Evolutionary conservation across 129 eudicot species (phyloP), one percentile per base, ranked within the genome.

Genomic region (Flaveria ramosissima): DNA sequence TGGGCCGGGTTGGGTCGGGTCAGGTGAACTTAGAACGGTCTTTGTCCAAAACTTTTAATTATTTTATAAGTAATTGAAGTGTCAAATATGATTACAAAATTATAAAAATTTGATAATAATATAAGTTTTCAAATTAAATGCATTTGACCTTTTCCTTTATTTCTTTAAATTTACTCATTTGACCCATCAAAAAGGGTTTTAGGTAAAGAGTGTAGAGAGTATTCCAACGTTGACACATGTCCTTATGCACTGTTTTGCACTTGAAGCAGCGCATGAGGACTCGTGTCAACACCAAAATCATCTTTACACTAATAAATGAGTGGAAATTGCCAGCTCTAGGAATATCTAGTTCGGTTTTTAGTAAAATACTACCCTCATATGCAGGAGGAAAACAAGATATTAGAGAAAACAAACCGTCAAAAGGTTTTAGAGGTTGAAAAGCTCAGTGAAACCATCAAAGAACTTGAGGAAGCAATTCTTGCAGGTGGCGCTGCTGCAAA

Each of bases 401-500:
- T 95, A 7, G 99, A 95, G 39, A 95, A 91, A 81, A 87, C 88
- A 12, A 84, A 95, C 52, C 90, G 99, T 57, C 97, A 87, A 74
- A 95, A 95, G 78, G 91, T 91, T 72, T 77, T 85, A 57, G 97
- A 95, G 85, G 96, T 89, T 59, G 92, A 91, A 85, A 95, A 89
- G 86, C 92, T 91, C 65, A 88, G 86, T 77, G 88, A 91, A 78
- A 91, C 97, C 43, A 91, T 95, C 27, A 77, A 78, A 51, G 96
- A 95, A 76, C 99, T 95, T 11, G 99, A 95, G 85, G 99, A 95
- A 83, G 96, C 96, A 50, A 80, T 95, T 84, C 93, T 95, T 48
- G 89, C 90, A 75, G 93, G 97, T 45, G 97, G 99, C 39, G 89
- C 88, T 68, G 87, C 96, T 68, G 96, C 96, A 62, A 94, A 94